phyloP scores from a whole-genome alignment of 257 asterid species.

The Orobanche coerulescens region DNA sequence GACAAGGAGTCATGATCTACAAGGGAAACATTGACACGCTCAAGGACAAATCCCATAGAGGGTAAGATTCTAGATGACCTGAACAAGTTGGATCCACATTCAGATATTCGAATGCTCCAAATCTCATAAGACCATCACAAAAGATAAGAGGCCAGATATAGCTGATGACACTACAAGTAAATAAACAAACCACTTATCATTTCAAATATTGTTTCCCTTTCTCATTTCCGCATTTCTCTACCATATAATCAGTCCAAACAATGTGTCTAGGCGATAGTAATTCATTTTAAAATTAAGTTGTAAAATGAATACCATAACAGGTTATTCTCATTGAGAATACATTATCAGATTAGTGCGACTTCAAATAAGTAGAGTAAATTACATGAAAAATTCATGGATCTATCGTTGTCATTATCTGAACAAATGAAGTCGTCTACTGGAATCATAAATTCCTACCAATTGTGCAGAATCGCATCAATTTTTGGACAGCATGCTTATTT shows the following conservation, averaged over 20 bases:
- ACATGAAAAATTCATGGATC: background rate
- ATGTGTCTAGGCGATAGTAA: background rate
- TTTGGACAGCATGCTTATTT: background rate
- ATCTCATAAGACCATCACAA: background rate
- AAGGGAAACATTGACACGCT: background rate
- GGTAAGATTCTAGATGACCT: background rate
- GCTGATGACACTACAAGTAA: background rate
- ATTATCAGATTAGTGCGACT: background rate
- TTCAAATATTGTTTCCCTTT: background rate
- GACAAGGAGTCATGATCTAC: background rate
- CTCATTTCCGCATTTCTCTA: conserved; percentile 1
- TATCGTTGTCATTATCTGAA: background rate
- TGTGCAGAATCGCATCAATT: background rate
- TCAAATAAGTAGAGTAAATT: background rate
- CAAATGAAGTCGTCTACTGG: background rate
- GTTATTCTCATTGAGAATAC: background rate
- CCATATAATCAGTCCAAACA: conserved; percentile 5
- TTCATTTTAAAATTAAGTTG: background rate
- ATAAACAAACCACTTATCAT: conserved; percentile 1
- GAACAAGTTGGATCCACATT: conserved; percentile 15
- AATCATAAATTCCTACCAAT: background rate
- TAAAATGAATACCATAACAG: background rate
- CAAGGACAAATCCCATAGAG: too few species aligned
- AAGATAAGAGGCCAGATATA: background rate
- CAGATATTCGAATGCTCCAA: conserved; percentile 8